phyloP scores from a whole-genome alignment of 2,329 filamentous ascomycete species.

The Thielaviopsis populi region DNA sequence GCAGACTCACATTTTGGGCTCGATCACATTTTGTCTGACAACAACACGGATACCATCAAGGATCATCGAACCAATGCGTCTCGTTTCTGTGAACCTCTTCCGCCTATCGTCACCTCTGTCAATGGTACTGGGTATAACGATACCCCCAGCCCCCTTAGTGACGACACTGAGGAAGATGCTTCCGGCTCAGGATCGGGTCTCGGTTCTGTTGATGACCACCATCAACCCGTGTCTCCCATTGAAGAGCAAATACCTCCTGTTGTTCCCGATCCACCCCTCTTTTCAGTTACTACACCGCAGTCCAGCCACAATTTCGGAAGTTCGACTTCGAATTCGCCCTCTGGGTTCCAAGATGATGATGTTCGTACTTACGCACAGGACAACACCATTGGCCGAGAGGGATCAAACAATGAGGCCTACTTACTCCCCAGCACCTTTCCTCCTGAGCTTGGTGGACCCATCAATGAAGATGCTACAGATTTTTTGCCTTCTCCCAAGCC shows the following conservation, averaged over 20 bases:
- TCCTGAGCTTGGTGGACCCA: neutral
- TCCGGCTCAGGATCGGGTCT: conserved; percentile 8
- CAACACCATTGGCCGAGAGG: too few species aligned
- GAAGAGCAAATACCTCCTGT: conserved; percentile 2
- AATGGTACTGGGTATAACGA: conserved; percentile 45
- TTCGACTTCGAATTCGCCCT: neutral
- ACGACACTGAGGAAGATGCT: conserved; percentile 25
- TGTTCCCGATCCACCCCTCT: neutral
- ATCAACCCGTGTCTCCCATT: conserved; percentile 15
- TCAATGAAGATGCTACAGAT: neutral
- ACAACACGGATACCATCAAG: conserved; percentile 9
- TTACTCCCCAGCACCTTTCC: neutral
- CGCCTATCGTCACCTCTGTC: conserved; percentile 54
- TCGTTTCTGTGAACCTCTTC: conserved; percentile 47
- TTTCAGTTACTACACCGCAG: neutral
- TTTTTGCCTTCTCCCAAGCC: neutral
- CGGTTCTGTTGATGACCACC: conserved; percentile 10
- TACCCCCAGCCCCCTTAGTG: conserved; percentile 15
- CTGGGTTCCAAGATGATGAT: neutral
- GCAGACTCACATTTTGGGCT: conserved; percentile 8
- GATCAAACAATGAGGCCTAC: neutral
- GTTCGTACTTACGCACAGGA: neutral
- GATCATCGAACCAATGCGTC: conserved; percentile 40
- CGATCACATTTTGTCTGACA: conserved; percentile 5
- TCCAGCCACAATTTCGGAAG: neutral